Evolutionary conservation across 2,329 filamentous ascomycete species (phyloP).

Genomic region (Fusarium solani-melongenae): DNA sequence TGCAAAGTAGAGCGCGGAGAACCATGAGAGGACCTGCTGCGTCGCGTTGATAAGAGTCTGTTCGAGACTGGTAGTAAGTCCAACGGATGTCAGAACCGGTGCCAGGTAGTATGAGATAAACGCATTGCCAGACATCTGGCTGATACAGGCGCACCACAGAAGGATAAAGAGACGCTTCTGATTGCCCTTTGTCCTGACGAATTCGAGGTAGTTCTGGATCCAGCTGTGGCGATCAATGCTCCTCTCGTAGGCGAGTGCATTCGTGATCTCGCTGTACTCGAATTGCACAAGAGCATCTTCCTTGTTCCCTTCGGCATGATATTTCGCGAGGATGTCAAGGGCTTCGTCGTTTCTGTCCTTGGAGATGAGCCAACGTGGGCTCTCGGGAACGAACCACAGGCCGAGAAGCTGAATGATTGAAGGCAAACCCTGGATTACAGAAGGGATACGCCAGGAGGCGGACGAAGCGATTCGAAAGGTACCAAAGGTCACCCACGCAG

Average conservation of each 20-base stretch:
- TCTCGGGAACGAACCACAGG: slow-evolving; percentile 25
- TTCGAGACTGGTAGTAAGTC: slow-evolving; percentile 51
- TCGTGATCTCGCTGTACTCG: slow-evolving; percentile 47
- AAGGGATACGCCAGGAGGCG: slow-evolving; percentile 42
- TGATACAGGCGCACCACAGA: background rate
- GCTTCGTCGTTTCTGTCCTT: slow-evolving; percentile 52
- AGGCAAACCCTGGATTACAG: slow-evolving; percentile 35
- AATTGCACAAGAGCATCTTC: slow-evolving; percentile 37
- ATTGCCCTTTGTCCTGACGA: slow-evolving; percentile 30
- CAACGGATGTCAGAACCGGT: slow-evolving; percentile 50
- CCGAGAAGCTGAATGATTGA: slow-evolving; percentile 6
- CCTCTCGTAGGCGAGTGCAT: slow-evolving; percentile 39
- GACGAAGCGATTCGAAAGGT: slow-evolving; percentile 15
- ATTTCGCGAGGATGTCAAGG: slow-evolving; percentile 50
- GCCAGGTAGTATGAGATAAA: slow-evolving; percentile 49
- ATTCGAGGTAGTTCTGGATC: slow-evolving; percentile 34
- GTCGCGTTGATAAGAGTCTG: slow-evolving; percentile 40
- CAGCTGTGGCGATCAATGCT: slow-evolving; percentile 41
- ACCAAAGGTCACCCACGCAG: slow-evolving; percentile 44
- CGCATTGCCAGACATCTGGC: background rate
- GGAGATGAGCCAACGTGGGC: slow-evolving; percentile 46
- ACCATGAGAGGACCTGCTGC: slow-evolving; percentile 46
- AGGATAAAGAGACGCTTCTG: slow-evolving; percentile 42
- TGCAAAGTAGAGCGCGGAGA: slow-evolving; percentile 49
- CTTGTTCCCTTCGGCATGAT: slow-evolving; percentile 56